Evolutionary conservation across 2,329 filamentous ascomycete species (phyloP).

Genomic region (Apiospora koreana): DNA sequence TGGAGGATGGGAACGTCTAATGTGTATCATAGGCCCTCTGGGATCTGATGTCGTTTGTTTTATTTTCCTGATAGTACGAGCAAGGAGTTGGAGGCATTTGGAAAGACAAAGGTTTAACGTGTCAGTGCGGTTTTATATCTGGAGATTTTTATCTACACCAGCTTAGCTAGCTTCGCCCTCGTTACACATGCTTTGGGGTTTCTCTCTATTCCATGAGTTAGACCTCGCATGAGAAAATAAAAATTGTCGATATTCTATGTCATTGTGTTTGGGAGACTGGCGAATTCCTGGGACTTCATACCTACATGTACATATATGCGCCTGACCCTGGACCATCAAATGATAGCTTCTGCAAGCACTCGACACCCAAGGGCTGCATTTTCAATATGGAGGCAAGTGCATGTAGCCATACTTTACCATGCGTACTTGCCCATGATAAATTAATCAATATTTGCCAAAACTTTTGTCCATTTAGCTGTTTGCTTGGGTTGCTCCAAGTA

Average conservation of each 20-base stretch:
- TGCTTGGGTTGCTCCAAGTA: too few relatives aligned
- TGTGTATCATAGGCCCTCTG: neutral
- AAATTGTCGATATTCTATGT: neutral
- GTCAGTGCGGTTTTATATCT: neutral
- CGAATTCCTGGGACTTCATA: neutral
- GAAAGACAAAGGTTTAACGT: neutral
- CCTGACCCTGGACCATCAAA: too few relatives aligned
- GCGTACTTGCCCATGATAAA: too few relatives aligned
- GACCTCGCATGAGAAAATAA: neutral
- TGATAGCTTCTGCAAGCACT: neutral
- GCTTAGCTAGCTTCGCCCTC: neutral
- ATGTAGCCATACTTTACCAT: too few relatives aligned
- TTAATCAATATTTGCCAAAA: too few relatives aligned
- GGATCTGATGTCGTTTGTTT: neutral
- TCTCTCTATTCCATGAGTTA: neutral
- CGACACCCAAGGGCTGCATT: too few relatives aligned
- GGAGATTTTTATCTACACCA: neutral
- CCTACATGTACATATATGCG: neutral
- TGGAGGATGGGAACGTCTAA: neutral
- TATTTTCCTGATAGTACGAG: neutral
- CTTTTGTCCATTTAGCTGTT: too few relatives aligned
- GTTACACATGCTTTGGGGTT: neutral
- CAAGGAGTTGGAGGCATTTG: slow-evolving; percentile 8
- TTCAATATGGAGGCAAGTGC: too few relatives aligned
- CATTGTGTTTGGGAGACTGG: neutral